Percentiles rank a stretch among this genome's conserved stretches.
phyloP scores from a whole-genome alignment of 164 flowering plant species.

The Kalanchoe fedtschenkoi region DNA sequence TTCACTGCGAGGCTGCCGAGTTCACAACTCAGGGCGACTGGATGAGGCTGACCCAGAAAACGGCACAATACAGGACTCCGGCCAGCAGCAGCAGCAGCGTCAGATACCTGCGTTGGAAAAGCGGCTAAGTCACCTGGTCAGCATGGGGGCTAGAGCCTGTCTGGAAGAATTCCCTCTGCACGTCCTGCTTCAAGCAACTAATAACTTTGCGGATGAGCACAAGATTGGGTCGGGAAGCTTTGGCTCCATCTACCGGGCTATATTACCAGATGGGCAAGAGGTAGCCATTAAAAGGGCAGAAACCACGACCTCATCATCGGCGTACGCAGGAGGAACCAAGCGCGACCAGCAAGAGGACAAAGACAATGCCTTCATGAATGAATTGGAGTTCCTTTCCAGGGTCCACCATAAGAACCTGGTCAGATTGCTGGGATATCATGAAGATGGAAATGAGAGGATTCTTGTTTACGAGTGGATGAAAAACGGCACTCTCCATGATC shows the following conservation, averaged over 20 bases:
- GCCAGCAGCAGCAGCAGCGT: neutral
- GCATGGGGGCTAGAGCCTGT: constrained; percentile 32
- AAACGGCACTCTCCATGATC: constrained; percentile 63
- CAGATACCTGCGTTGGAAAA: constrained; percentile 20
- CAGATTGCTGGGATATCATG: constrained; percentile 50
- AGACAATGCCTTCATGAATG: constrained; percentile 56
- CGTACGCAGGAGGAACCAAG: constrained; percentile 15
- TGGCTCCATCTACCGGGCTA: constrained; percentile 61
- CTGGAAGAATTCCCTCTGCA: constrained; percentile 53
- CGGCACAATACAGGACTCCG: neutral
- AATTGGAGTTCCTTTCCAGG: constrained; percentile 56
- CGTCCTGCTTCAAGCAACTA: constrained; percentile 28
- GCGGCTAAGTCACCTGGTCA: constrained; percentile 45
- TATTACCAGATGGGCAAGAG: constrained; percentile 39
- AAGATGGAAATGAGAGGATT: constrained; percentile 36
- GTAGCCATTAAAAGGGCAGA: constrained; percentile 78
- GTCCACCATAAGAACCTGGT: constrained; percentile 70
- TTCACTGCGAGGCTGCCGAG: constrained; percentile 25
- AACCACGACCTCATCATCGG: constrained; percentile 10
- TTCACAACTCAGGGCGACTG: constrained; percentile 72
- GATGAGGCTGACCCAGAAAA: constrained; percentile 19
- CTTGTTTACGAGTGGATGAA: constrained; percentile 64
- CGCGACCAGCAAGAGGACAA: constrained; percentile 40
- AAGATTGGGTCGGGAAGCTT: constrained; percentile 67
- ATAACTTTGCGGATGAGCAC: constrained; percentile 42